phyloP scores from a whole-genome alignment of 1,284 basidiomycete genomes.

The Ustilago esculenta region DNA sequence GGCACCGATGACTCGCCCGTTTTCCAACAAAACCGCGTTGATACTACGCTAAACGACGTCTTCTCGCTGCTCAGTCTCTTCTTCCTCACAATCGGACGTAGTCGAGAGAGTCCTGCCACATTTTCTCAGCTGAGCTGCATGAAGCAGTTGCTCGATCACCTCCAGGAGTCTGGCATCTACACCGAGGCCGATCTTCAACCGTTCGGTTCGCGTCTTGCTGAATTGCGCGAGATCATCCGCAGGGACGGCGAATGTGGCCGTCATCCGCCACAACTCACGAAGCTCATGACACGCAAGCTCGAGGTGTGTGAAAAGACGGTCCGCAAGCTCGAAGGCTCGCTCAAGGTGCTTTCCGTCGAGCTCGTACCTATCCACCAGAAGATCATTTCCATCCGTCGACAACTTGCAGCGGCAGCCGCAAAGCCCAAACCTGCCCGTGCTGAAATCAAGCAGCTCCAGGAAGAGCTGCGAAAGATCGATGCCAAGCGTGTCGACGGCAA shows the following conservation, averaged over 20 bases:
- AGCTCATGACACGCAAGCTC: slow-evolving; percentile 87
- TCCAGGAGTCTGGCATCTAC: slow-evolving; percentile 65
- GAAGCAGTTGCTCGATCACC: slow-evolving; percentile 66
- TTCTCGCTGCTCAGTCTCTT: slow-evolving; percentile 66
- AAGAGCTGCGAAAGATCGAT: slow-evolving; percentile 92
- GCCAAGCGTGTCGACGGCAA: slow-evolving; percentile 91
- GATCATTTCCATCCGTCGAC: slow-evolving; percentile 85
- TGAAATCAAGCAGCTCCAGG: slow-evolving; percentile 87
- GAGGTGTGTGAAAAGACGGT: slow-evolving; percentile 77
- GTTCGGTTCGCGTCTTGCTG: slow-evolving; percentile 57
- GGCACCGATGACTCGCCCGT: slow-evolving; percentile 43
- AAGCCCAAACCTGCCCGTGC: slow-evolving; percentile 84
- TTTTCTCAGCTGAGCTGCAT: slow-evolving; percentile 65
- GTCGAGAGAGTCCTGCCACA: slow-evolving; percentile 62
- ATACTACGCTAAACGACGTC: slow-evolving; percentile 66
- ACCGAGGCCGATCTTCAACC: slow-evolving; percentile 65
- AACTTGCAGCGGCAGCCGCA: slow-evolving; percentile 86
- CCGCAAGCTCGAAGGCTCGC: slow-evolving; percentile 57
- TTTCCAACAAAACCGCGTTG: slow-evolving; percentile 60
- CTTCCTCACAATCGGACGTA: slow-evolving; percentile 66
- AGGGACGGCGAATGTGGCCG: slow-evolving; percentile 74
- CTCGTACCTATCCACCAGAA: slow-evolving; percentile 71
- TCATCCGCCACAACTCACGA: slow-evolving; percentile 86
- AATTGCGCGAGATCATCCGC: slow-evolving; percentile 64
- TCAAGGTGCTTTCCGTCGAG: slow-evolving; percentile 66